Percentiles rank a stretch among this genome's conserved stretches.
phyloP scores from a whole-genome alignment of 1,284 basidiomycete genomes.

The Macrocystidia cucumis region DNA sequence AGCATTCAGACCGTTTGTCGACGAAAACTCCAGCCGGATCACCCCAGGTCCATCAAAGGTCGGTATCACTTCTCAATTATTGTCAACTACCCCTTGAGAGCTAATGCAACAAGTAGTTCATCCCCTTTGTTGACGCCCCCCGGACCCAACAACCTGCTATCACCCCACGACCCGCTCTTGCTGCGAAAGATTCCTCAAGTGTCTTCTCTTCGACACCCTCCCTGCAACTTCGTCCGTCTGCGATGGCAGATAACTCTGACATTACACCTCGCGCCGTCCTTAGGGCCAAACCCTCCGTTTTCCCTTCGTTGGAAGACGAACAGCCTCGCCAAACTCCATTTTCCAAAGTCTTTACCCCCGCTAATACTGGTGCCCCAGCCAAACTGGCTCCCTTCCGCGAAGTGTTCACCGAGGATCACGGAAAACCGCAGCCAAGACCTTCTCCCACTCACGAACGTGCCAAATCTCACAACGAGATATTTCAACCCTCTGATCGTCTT shows the following conservation, averaged over 20 bases:
- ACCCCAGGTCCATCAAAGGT: constrained; percentile 41
- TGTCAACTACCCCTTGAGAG: neutral
- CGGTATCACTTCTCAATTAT: constrained; percentile 8
- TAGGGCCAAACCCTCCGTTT: too few species aligned
- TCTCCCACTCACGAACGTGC: constrained; percentile 33
- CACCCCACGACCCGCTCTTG: constrained; percentile 24
- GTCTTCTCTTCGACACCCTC: too few species aligned
- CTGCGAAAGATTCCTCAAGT: constrained; percentile 24
- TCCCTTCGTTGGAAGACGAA: too few species aligned
- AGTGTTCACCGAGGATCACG: constrained; percentile 39
- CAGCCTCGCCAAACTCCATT: constrained; percentile 45
- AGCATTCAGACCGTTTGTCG: constrained; percentile 55
- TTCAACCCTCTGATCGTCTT: constrained; percentile 26
- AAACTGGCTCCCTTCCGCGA: constrained; percentile 32
- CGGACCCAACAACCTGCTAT: constrained; percentile 25
- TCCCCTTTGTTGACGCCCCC: constrained; percentile 38
- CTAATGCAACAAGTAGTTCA: constrained; percentile 25
- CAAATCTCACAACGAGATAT: constrained; percentile 26
- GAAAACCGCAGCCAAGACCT: constrained; percentile 26
- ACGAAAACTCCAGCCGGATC: constrained; percentile 49
- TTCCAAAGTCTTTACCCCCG: constrained; percentile 57
- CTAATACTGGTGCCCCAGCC: constrained; percentile 28
- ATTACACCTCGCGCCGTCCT: too few species aligned
- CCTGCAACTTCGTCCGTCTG: too few species aligned
- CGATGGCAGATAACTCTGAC: too few species aligned